Conservation (phyloP, 2,329 filamentous ascomycete genomes). For the Penicillium sp. region DNA sequence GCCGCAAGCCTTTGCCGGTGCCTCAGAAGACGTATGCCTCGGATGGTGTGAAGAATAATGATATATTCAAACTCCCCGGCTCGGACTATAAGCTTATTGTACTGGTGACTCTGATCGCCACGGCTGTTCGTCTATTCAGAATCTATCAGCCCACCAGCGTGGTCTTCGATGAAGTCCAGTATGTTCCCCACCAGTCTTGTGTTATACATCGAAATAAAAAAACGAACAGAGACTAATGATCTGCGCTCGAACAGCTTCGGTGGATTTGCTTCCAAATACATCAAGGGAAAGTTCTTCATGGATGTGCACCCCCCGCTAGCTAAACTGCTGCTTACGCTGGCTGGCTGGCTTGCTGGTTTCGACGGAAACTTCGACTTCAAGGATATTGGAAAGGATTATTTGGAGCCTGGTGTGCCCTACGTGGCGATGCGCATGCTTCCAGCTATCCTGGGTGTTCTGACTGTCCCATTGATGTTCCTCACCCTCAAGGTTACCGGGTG, state of each 20-base stretch:
- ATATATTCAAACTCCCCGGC: conserved; percentile 80
- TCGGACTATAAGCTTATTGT: conserved; percentile 79
- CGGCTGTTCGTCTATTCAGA: conserved; percentile 81
- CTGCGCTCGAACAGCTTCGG: conserved; percentile 68
- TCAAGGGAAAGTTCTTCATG: conserved; percentile 99
- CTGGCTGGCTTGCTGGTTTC: conserved; percentile 92
- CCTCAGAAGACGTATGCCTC: conserved; percentile 46
- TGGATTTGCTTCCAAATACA: conserved; percentile 97
- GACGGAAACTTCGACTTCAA: conserved; percentile 98
- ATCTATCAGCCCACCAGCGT: conserved; percentile 96
- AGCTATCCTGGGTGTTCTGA: conserved; percentile 80
- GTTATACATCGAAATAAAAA: conserved; percentile 2
- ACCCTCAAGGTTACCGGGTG: conserved; percentile 89
- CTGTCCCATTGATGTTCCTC: conserved; percentile 90
- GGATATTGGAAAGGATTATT: conserved; percentile 97
- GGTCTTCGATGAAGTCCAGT: conserved; percentile 99
- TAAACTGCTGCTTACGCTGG: conserved; percentile 93
- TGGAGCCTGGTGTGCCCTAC: conserved; percentile 92
- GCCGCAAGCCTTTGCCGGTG: conserved; percentile 33
- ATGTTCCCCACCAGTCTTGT: conserved; percentile 45
- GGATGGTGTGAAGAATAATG: conserved; percentile 71
- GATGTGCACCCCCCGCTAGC: conserved; percentile 98
- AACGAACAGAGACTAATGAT: conserved; percentile 3
- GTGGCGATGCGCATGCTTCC: conserved; percentile 96
- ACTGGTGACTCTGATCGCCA: conserved; percentile 70